A percentile compares a stretch with the other conserved stretches of the same genome.
Conservation (phyloP, 306 rosid species). For the Medicago arabica region DNA sequence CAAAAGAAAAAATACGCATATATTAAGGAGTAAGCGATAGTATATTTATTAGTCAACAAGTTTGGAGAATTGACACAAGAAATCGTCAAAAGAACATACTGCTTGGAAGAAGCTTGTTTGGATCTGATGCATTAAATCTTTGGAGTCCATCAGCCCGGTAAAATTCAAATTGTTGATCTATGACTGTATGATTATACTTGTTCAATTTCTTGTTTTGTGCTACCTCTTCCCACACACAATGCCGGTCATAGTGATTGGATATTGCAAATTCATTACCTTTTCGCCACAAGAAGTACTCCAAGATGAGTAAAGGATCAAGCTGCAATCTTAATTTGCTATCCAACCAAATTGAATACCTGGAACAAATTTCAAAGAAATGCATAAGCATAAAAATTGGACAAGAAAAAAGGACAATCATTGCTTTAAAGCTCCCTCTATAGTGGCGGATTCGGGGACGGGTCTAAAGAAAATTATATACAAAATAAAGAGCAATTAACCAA, state of each 20-base stretch:
- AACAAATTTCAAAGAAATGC: slow-evolving; percentile 35
- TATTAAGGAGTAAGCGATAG: slow-evolving; percentile 10
- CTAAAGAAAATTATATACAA: slow-evolving; percentile 3
- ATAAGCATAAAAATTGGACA: slow-evolving; percentile 10
- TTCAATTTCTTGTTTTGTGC: slow-evolving; percentile 74
- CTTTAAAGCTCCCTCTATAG: background rate
- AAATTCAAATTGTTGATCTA: slow-evolving; percentile 75
- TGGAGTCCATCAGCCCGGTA: slow-evolving; percentile 78
- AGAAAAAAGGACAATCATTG: background rate
- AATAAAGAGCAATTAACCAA: background rate
- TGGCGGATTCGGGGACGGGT: background rate
- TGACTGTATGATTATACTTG: slow-evolving; percentile 76
- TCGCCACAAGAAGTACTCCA: slow-evolving; percentile 95
- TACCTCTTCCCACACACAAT: slow-evolving; percentile 91
- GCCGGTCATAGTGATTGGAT: slow-evolving; percentile 84
- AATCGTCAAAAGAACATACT: slow-evolving; percentile 54
- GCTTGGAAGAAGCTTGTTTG: slow-evolving; percentile 86
- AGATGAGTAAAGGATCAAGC: slow-evolving; percentile 83
- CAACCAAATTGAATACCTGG: slow-evolving; percentile 96
- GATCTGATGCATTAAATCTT: slow-evolving; percentile 74
- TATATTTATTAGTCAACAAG: slow-evolving; percentile 8
- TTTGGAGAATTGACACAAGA: slow-evolving; percentile 20
- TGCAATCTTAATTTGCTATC: slow-evolving; percentile 94
- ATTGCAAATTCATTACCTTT: slow-evolving; percentile 80
- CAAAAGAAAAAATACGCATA: slow-evolving; percentile 2